Evolutionary conservation across 176 grass and related monocot species (phyloP).

Genomic region (Zea luxurians): DNA sequence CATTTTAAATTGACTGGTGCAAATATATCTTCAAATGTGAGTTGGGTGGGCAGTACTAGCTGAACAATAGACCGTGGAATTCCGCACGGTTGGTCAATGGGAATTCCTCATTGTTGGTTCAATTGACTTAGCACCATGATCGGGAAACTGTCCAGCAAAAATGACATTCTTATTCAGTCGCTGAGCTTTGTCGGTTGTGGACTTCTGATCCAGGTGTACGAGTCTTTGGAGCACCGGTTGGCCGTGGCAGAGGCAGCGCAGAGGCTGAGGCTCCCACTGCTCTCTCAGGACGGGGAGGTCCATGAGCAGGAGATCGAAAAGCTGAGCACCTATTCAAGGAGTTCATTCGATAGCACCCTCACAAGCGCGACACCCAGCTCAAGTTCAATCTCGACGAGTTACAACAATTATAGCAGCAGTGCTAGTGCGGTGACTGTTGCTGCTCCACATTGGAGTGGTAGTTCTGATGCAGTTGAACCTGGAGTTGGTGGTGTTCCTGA

Average conservation of each 20-base stretch:
- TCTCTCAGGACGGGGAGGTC: conserved; percentile 78
- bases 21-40: neutral
- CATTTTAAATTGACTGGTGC: neutral
- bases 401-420: conserved; percentile 73
- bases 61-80: neutral
- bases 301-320: conserved; percentile 86
- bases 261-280: conserved; percentile 84
- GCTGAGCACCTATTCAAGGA: conserved; percentile 75
- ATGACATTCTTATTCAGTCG: neutral
- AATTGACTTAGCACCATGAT: neutral
- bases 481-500: conserved; percentile 77
- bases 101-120: neutral
- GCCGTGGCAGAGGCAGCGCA: conserved; percentile 71
- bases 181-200: neutral
- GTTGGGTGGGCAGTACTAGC: neutral
- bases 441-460: conserved; percentile 19
- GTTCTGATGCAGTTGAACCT: conserved; percentile 59
- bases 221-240: conserved; percentile 83
- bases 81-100: too few species aligned
- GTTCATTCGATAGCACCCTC: conserved; percentile 69
- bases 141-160: neutral
- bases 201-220: conserved; percentile 65
- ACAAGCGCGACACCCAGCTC: conserved; percentile 70
- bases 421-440: conserved; percentile 40
- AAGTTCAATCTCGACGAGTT: conserved; percentile 57